Conservation (phyloP, 2,329 filamentous ascomycete genomes). For the Fonsecaea monophora region DNA sequence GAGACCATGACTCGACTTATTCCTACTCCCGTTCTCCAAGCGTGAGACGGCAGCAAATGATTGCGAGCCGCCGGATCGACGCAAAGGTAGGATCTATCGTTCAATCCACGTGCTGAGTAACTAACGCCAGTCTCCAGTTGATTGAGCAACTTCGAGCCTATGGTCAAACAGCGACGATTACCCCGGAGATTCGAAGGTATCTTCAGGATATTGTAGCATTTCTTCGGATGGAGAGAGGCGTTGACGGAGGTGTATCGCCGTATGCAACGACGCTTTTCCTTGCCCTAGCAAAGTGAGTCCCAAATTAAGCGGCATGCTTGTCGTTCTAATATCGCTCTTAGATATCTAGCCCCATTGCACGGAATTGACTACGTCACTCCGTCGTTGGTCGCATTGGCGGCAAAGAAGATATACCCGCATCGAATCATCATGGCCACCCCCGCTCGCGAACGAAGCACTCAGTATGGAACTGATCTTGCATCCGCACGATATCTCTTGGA, state of each 20-base stretch:
- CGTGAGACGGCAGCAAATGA: slow-evolving; percentile 10
- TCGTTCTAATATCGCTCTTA: slow-evolving; percentile 41
- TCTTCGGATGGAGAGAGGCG: slow-evolving; percentile 84
- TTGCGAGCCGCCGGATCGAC: slow-evolving; percentile 37
- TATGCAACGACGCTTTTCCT: slow-evolving; percentile 79
- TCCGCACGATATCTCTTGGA: slow-evolving; percentile 60
- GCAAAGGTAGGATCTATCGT: slow-evolving; percentile 37
- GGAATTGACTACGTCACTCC: slow-evolving; percentile 81
- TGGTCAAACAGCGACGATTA: slow-evolving; percentile 66
- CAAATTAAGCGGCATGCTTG: neutral
- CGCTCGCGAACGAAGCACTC: slow-evolving; percentile 81
- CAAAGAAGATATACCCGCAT: slow-evolving; percentile 86
- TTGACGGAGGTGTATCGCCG: slow-evolving; percentile 78
- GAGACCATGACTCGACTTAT: slow-evolving; percentile 27
- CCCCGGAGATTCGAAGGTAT: slow-evolving; percentile 81
- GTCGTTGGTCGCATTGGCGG: slow-evolving; percentile 80
- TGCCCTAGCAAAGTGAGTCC: slow-evolving; percentile 65
- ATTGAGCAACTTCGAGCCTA: slow-evolving; percentile 68
- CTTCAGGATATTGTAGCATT: slow-evolving; percentile 87
- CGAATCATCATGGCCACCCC: slow-evolving; percentile 74
- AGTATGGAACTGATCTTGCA: slow-evolving; percentile 83
- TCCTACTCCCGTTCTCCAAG: slow-evolving; percentile 26
- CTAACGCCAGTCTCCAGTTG: slow-evolving; percentile 19
- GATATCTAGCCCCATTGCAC: slow-evolving; percentile 79
- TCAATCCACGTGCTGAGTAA: neutral